These are phyloP conservation scores for Rhododendron henanense DNA, from an alignment of 148 eudicot species.

Conservation along the genomic window DNA sequence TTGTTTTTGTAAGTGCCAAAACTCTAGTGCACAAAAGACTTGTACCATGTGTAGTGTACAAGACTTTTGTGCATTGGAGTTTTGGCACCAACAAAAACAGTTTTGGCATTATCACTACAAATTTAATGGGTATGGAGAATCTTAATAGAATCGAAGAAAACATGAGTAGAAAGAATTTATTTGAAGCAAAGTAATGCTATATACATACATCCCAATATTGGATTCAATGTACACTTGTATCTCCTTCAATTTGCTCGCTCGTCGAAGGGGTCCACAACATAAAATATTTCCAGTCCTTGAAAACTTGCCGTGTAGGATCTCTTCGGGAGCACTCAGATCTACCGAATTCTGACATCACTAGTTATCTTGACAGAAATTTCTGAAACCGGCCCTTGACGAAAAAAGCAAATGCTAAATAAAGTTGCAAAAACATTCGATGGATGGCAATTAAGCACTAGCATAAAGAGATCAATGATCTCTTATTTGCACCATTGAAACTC, in stretches of 20 bases:
- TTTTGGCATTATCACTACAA: too few relatives aligned
- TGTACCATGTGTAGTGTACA: too few relatives aligned
- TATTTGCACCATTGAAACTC: slow-evolving; percentile 14
- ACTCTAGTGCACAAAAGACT: too few relatives aligned
- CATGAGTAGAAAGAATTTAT: not conserved
- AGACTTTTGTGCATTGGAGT: too few relatives aligned
- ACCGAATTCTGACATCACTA: not conserved
- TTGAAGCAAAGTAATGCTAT: too few relatives aligned
- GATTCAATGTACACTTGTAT: too few relatives aligned
- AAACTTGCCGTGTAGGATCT: not conserved
- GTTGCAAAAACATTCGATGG: slow-evolving; percentile 7
- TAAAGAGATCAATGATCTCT: slow-evolving; percentile 3
- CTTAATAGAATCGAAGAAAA: not conserved
- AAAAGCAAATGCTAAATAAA: not conserved
- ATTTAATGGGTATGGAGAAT: not conserved
- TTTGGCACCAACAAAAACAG: too few relatives aligned
- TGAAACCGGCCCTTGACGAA: not conserved
- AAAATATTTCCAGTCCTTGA: not conserved
- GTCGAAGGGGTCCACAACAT: not conserved
- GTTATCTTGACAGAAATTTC: not conserved
- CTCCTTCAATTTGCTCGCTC: too few relatives aligned
- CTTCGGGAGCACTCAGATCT: not conserved
- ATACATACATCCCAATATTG: too few relatives aligned
- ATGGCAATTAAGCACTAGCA: slow-evolving; percentile 9
- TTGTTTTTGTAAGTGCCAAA: too few relatives aligned